Base-by-base conservation (phyloP, 768 basidiomycete species). In the Rhizopogon vulgaris region DNA sequence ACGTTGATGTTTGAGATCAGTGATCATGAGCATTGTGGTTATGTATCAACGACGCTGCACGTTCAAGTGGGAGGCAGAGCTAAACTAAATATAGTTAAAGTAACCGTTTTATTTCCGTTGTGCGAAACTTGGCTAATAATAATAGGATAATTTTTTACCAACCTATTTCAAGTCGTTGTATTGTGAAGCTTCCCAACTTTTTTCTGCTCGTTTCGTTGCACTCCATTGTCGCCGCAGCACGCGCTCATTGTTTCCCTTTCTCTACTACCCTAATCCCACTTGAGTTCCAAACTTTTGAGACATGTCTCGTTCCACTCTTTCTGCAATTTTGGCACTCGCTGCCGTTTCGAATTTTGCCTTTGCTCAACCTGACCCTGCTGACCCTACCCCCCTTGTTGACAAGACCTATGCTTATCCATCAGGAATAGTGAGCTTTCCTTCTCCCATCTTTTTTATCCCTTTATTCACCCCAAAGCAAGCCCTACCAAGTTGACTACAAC, bases 231-330 rank as follows among this genome's bases (percentile, higher is more conserved):
- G 6, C 8, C 41, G 25, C 17, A 40, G 17, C 27, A n/a, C n/a
- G n/a, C n/a, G n/a, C n/a, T n/a, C n/a, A n/a, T n/a, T n/a, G n/a
- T n/a, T 22, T 14, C 32, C 49, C 12, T 25, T 15, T 24, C 49
- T 25, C 24, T 37, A 25, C 42, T 22, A 30, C 28, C 7, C 28
- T 34, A 34, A 34, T 50, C 10, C 6, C 38, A 25, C 37, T 27
- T 8, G 22, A 22, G 22, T 22, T 34, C 6, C 18, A 25, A 49
- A 30, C 17, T 42, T 37, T 36, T 58, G 69, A 68, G 66, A 63
- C 63, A 78, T 78, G 78, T 74, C 73, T 60, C 73, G 69, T 62
- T 69, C 68, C 74, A 60, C 71, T 76, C 76, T 72, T 77, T 78
- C 71, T 50, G 60, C 64, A 18, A 52, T 71, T 48, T 42, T 74